These are phyloP conservation scores for Cajanus cajan DNA, from an alignment of 306 rosid genomes.

Conservation along the genomic window DNA sequence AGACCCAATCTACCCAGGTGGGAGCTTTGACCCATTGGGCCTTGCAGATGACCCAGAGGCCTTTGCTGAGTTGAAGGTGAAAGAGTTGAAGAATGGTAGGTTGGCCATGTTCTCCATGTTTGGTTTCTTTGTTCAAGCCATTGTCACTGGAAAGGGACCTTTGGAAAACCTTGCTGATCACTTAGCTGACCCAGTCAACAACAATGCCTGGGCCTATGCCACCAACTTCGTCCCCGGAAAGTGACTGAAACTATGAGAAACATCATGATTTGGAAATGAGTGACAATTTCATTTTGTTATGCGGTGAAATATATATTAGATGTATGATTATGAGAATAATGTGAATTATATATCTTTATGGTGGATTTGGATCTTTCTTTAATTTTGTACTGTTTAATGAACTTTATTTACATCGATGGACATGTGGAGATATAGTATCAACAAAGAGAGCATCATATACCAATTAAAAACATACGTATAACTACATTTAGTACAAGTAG, in stretches of 20 bases:
- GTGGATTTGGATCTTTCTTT: neutral
- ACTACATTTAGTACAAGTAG: no score
- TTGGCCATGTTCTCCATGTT: constrained; percentile 21
- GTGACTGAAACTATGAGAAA: neutral
- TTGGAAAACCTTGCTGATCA: constrained; percentile 6
- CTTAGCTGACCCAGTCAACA: constrained; percentile 4
- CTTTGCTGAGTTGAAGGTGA: constrained; percentile 16
- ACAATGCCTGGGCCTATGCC: constrained; percentile 29
- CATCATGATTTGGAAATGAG: neutral
- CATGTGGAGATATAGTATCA: neutral
- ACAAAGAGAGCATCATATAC: neutral
- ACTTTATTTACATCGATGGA: no score
- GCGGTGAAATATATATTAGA: neutral
- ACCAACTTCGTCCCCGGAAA: constrained; percentile 23
- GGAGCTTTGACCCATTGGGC: constrained; percentile 23
- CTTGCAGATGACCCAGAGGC: constrained; percentile 22
- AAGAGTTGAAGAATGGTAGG: constrained; percentile 11
- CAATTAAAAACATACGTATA: neutral
- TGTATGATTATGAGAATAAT: neutral
- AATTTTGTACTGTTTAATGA: neutral
- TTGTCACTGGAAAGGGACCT: constrained; percentile 13
- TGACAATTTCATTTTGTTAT: neutral
- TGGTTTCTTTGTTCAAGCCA: constrained; percentile 21
- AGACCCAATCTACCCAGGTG: constrained; percentile 18
- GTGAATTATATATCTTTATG: neutral